Conservation (phyloP, 176 grass and related monocot genomes). For the Aegilops sharonensis region DNA sequence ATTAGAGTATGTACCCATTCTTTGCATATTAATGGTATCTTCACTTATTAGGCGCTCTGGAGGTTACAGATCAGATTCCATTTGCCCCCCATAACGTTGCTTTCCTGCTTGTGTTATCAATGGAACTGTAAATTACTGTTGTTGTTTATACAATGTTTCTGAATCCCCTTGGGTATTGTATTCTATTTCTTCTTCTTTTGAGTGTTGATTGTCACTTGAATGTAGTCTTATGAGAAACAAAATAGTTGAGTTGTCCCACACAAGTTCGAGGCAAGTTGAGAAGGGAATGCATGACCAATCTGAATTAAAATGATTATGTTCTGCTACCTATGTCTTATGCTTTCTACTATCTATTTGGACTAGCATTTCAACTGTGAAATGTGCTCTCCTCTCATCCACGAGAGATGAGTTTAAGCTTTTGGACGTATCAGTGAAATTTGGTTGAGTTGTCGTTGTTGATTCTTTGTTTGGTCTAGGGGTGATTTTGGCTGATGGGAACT, state of each 20-base stretch:
- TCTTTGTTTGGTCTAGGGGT: neutral
- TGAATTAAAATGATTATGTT: neutral
- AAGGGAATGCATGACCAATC: neutral
- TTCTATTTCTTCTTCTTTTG: neutral
- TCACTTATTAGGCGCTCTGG: neutral
- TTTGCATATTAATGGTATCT: slow-evolving; percentile 16
- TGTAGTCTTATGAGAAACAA: neutral
- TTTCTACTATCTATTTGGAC: neutral
- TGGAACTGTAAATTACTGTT: slow-evolving; percentile 25
- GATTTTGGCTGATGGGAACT: neutral
- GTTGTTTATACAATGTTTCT: neutral
- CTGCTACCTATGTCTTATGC: neutral
- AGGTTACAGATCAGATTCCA: slow-evolving; percentile 22
- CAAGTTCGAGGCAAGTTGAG: neutral
- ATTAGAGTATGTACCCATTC: slow-evolving; percentile 32
- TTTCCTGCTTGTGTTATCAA: slow-evolving; percentile 3
- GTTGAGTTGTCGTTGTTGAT: neutral
- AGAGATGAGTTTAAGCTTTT: neutral
- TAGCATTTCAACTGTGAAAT: neutral
- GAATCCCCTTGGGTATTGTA: neutral
- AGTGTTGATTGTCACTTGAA: neutral
- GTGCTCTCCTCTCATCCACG: neutral
- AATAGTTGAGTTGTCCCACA: neutral
- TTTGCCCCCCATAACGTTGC: neutral
- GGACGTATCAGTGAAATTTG: neutral